Base-by-base conservation (phyloP, 352 stramenopile species). In the Bremia lactucae region DNA sequence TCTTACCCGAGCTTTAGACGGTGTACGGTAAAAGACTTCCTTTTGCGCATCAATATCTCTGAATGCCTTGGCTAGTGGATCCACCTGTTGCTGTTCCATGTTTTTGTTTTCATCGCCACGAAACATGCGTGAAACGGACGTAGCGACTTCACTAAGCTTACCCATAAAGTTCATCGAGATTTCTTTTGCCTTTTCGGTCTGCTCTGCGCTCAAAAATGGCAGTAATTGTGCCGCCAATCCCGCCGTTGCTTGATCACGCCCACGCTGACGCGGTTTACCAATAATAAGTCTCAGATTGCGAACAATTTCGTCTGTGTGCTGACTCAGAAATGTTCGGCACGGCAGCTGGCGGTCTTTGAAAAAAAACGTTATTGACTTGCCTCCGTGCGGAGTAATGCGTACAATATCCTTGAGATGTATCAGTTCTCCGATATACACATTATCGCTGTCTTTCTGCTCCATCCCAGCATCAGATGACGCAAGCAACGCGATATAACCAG, bases 81-180 rank as follows among this genome's bases (percentile, higher is more conserved):
- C 65, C 11, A 22, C 11, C 31, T 59, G 26, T 35, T 68, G 44
- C 18, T n/a, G n/a, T n/a, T 56, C 48, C 41, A 62, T 61, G 6
- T 46, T 24, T 16, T 68, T 59, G n/a, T 80, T 54, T 46, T 87
- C 76, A 36, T 89, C 77, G 6, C 77, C 73, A 35, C 68, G 63
- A 37, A 77, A 48, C 22, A 89, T 84, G 0, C 67, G 61, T 3
- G 59, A 75, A 19, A 87, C 50, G 4, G 69, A 78, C 34, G 50
- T 87, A 9, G 70, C 72, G 44, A 70, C 76, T 22, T 80, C 82
- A 1, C 70, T 72, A 26, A 89, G 41, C 41, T 70, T 86, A 18
- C 71, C 68, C 21, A 87, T 82, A 20, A 89, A 77, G 52, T 86
- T 89, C 39, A 60, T 82, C n/a, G 77, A 87, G 40, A 75, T 69